These are phyloP conservation scores for Mikania micrantha DNA, from an alignment of 129 eudicot genomes.

Conservation along the genomic window DNA sequence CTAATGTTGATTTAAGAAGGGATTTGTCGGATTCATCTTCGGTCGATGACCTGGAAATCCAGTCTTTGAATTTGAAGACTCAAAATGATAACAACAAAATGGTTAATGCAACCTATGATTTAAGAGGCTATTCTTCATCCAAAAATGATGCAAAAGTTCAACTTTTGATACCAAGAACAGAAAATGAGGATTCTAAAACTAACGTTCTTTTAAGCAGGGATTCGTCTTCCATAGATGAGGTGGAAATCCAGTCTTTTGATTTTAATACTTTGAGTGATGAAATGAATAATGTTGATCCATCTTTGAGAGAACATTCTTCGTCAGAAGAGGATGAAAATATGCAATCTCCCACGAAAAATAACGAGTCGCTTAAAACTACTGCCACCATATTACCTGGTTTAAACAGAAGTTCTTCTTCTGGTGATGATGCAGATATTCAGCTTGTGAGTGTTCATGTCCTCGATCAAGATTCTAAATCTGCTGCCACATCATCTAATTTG, in stretches of 20 bases:
- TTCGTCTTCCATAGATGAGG: neutral
- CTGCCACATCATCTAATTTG: neutral
- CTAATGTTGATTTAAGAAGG: neutral
- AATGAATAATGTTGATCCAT: neutral
- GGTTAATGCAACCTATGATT: neutral
- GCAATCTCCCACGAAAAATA: neutral
- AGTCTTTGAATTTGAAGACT: neutral
- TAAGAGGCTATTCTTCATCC: neutral
- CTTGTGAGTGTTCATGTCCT: neutral
- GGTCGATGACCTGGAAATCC: no score
- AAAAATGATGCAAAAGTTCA: conserved; percentile 5
- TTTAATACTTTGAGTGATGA: neutral
- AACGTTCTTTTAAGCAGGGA: neutral
- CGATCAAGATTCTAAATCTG: no score
- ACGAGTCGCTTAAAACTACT: neutral
- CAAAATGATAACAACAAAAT: neutral
- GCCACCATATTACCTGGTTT: no score
- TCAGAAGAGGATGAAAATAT: conserved; percentile 6
- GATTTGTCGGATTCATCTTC: neutral
- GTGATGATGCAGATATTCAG: neutral
- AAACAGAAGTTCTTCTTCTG: neutral
- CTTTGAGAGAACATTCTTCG: neutral
- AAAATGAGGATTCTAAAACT: neutral
- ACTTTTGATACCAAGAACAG: neutral
- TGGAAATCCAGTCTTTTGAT: neutral